Percentiles rank a stretch among this genome's conserved stretches.
These are phyloP conservation scores for Brassica carinata DNA, from an alignment of 345 rosid genomes.

Conservation along the genomic window DNA sequence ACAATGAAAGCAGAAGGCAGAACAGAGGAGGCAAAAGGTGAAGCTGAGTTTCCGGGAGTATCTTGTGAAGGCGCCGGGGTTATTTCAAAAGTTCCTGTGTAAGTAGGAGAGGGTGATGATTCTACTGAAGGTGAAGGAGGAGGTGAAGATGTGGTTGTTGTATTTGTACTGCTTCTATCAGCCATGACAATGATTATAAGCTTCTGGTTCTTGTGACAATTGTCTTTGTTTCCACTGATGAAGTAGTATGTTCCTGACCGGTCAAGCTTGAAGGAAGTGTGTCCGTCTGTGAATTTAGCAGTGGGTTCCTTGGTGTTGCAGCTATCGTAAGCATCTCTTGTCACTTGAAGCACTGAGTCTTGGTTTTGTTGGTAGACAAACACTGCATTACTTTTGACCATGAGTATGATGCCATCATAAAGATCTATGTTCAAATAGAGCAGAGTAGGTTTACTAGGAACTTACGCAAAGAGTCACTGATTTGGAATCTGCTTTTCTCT, in stretches of 20 bases:
- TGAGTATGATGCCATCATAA: constrained; percentile 3
- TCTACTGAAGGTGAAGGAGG: constrained; percentile 43
- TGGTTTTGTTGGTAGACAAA: constrained; percentile 51
- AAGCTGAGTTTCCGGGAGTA: constrained; percentile 42
- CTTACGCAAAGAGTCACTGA: constrained; percentile 18
- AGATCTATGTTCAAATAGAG: neutral
- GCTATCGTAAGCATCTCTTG: constrained; percentile 48
- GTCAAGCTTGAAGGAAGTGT: constrained; percentile 55
- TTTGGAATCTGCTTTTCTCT: constrained; percentile 9
- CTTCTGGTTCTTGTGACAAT: constrained; percentile 65
- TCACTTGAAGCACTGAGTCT: constrained; percentile 66
- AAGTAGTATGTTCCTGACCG: constrained; percentile 58
- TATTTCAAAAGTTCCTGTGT: constrained; percentile 34
- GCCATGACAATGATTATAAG: constrained; percentile 55
- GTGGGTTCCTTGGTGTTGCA: constrained; percentile 47
- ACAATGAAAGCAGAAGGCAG: constrained; percentile 3
- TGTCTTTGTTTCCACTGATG: constrained; percentile 67
- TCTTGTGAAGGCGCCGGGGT: constrained; percentile 45
- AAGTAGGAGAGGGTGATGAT: constrained; percentile 45
- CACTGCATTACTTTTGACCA: constrained; percentile 44
- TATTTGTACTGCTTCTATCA: constrained; percentile 46
- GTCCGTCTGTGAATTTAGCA: constrained; percentile 49
- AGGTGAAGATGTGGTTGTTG: constrained; percentile 16
- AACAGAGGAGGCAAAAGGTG: constrained; percentile 31
- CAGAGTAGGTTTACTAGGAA: neutral